phyloP scores from a whole-genome alignment of 495 filamentous ascomycete species.

The Xylona heveae region DNA sequence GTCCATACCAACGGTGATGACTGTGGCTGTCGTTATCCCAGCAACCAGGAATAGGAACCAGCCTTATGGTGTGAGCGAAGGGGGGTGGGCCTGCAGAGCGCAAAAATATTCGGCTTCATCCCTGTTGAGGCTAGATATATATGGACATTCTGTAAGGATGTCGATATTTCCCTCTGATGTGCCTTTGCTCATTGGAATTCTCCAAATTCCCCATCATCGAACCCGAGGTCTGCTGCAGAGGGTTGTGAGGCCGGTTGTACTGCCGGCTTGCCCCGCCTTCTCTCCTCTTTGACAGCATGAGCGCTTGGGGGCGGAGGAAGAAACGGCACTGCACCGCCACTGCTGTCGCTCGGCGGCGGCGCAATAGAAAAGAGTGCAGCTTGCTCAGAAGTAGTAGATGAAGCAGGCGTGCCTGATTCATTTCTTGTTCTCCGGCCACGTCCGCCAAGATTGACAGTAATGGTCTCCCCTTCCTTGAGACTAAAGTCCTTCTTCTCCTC shows the following conservation, averaged over 20 bases:
- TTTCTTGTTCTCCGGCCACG: slow-evolving; percentile 11
- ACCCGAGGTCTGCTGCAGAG: slow-evolving; percentile 31
- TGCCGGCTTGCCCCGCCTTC: slow-evolving; percentile 19
- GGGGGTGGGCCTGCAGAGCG: too few relatives aligned
- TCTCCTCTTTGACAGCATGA: slow-evolving; percentile 26
- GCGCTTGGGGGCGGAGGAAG: slow-evolving; percentile 46
- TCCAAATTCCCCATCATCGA: slow-evolving; percentile 46
- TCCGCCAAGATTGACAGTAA: slow-evolving; percentile 48
- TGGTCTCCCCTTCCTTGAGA: slow-evolving; percentile 69
- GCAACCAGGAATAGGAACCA: too few relatives aligned
- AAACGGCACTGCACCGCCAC: slow-evolving; percentile 12
- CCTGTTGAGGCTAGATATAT: too few relatives aligned
- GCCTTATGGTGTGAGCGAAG: too few relatives aligned
- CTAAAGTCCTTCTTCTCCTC: slow-evolving; percentile 48
- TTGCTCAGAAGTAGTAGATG: slow-evolving; percentile 16
- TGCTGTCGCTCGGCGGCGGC: slow-evolving; percentile 7
- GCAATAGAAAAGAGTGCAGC: slow-evolving; percentile 21
- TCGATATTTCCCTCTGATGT: too few relatives aligned
- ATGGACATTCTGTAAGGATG: too few relatives aligned
- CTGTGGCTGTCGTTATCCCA: too few relatives aligned
- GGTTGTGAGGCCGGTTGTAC: slow-evolving; percentile 3
- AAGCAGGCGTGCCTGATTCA: slow-evolving; percentile 17
- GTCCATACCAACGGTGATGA: too few relatives aligned
- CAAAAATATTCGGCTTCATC: too few relatives aligned
- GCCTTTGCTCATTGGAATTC: slow-evolving; percentile 34